Evolutionary conservation across 2,329 filamentous ascomycete species (phyloP), one percentile per base, ranked within the genome.

Genomic region (Lasiodiplodia citricola): DNA sequence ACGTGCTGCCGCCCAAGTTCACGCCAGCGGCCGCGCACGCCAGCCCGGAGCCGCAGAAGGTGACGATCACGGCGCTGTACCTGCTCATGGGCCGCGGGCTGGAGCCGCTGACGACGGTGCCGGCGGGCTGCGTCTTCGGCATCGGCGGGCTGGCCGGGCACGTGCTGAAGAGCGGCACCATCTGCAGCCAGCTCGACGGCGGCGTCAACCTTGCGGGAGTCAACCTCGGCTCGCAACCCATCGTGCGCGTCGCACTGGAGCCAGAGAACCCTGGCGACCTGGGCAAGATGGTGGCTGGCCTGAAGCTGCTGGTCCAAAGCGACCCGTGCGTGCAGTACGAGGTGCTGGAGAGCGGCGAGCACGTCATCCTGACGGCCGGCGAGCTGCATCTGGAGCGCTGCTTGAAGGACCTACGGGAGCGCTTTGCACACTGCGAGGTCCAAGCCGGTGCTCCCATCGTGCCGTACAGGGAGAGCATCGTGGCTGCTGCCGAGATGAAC

Each of bases 311-410:
- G 0, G 94, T 97, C 38, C 94, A 97, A 76, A 96, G 94, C 74
- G 96, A 99, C 75, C 95, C 96, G 0, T 98, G 96, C 75, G 96
- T 95, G 16, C 91, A 97, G 78, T 99, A 99, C 74, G 94, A 98
- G 78, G 93, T 97, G 63, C 91, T 98, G 65, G 87, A 91, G 68
- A 97, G 91, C 73, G 96, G 96, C 68, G 96, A 99, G 81, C 96
- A 99, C 79, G 96, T 99, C 52, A 88, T 99, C 25, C 81, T 97
- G 47, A 98, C 96, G 0, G 96, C 96, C 6, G 96, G 96, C 66
- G 96, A 99, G 80, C 78, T 99, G 72, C 96, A 99, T 81, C 85
- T 99, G 3, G 96, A 99, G 80, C 87, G 96, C 68, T 99, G 96
- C 77, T 80, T 99, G 69, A 97, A 96, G 66, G 96, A 99, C 82